Percentiles rank a stretch among this genome's conserved stretches.
These are phyloP conservation scores for Pseudocercospora eumusae DNA, from an alignment of 2,329 filamentous ascomycete species.

Conservation along the genomic window DNA sequence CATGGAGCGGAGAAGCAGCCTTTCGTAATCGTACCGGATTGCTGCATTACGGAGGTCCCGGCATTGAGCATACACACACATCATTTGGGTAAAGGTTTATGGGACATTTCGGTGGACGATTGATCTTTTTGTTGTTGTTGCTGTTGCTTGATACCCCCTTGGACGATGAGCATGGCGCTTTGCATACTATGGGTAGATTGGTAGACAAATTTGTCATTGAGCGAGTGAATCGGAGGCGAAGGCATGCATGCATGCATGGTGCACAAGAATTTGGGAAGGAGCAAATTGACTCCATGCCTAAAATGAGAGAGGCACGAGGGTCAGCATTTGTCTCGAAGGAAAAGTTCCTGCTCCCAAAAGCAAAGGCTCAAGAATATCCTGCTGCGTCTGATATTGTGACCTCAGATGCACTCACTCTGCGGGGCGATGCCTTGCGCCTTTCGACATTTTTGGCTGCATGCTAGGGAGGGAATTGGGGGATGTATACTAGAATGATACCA, in stretches of 20 bases:
- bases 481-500: conserved; percentile 7
- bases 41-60: neutral
- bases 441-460: neutral
- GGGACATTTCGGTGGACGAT: neutral
- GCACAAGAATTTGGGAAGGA: neutral
- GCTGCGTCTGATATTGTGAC: no score
- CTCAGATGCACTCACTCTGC: neutral
- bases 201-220: neutral
- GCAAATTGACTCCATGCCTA: neutral
- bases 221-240: neutral
- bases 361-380: no score
- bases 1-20: neutral
- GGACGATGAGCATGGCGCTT: neutral
- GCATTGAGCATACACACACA: neutral
- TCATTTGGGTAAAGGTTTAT: neutral
- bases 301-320: no score
- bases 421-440: neutral
- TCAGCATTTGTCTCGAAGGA: no score
- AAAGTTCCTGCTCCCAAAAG: no score
- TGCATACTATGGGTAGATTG: neutral
- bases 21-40: neutral
- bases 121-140: neutral
- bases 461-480: neutral
- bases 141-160: neutral
- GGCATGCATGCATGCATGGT: neutral